phyloP scores from a whole-genome alignment of 2,329 filamentous ascomycete genomes.

The Chrysoporthe cubensis region DNA sequence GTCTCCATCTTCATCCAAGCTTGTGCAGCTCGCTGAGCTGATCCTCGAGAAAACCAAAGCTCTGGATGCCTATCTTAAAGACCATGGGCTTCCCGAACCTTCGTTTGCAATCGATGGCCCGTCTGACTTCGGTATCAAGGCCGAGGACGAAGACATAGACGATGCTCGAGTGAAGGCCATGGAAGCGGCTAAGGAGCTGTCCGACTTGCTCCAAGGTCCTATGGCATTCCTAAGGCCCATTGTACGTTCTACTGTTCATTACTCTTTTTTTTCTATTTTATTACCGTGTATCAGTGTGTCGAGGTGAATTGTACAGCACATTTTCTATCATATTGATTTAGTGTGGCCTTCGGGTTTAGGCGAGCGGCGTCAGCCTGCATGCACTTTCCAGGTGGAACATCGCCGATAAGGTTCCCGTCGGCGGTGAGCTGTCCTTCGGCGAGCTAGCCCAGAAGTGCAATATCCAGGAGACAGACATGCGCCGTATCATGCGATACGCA shows the following conservation, averaged over 20 bases:
- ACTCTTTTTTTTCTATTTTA: neutral
- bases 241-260: neutral
- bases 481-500: conserved; percentile 16
- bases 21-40: no score
- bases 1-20: no score
- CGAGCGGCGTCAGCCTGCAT: neutral
- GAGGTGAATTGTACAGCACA: neutral
- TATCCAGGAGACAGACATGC: conserved; percentile 2
- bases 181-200: neutral
- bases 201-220: neutral
- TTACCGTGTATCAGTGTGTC: neutral
- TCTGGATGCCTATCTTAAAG: no score
- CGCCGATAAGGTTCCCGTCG: neutral
- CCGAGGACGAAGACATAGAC: neutral
- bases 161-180: neutral
- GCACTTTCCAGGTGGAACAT: neutral
- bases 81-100: no score
- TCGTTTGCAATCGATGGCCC: no score
- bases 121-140: no score
- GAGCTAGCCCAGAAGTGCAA: neutral
- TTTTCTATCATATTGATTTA: neutral
- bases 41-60: no score
- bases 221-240: neutral
- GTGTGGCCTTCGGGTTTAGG: neutral
- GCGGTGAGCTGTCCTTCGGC: neutral